phyloP scores from a whole-genome alignment of 106 monocot species.

The Alisma plantagoaquatica region DNA sequence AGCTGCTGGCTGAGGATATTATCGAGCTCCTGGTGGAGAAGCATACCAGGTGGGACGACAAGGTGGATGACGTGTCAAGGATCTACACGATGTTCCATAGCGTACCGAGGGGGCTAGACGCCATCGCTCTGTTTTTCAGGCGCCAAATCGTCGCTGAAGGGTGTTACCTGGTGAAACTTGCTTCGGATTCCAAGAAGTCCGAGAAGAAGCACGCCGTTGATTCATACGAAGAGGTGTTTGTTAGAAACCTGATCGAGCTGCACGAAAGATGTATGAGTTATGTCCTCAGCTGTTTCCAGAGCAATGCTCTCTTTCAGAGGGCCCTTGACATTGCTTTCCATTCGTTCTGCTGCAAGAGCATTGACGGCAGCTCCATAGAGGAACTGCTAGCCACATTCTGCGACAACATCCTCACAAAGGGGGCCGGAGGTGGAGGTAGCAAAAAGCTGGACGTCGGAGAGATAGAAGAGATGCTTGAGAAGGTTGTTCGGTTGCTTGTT shows the following conservation, averaged over 20 bases:
- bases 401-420: slow-evolving; percentile 25
- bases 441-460: slow-evolving; percentile 26
- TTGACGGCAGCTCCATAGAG: slow-evolving; percentile 27
- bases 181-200: slow-evolving; percentile 20
- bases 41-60: too few relatives aligned
- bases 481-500: slow-evolving; percentile 29
- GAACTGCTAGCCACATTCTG: slow-evolving; percentile 30
- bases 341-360: slow-evolving; percentile 18
- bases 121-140: slow-evolving; percentile 10
- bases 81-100: too few relatives aligned
- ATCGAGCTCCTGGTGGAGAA: too few relatives aligned
- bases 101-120: slow-evolving; percentile 11
- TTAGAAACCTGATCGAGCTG: slow-evolving; percentile 20
- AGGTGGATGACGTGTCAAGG: too few relatives aligned
- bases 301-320: slow-evolving; percentile 26
- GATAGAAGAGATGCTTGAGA: slow-evolving; percentile 35
- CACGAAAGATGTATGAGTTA: slow-evolving; percentile 21
- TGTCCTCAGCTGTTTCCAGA: slow-evolving; percentile 24
- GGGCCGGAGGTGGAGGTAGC: too few relatives aligned
- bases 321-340: slow-evolving; percentile 27
- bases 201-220: too few relatives aligned
- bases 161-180: slow-evolving; percentile 21
- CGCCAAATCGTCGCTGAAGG: slow-evolving; percentile 22
- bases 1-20: too few relatives aligned
- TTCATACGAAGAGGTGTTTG: slow-evolving; percentile 16